These are phyloP conservation scores for Botrytis tulipae DNA, from an alignment of 2,329 filamentous ascomycete species.

Conservation along the genomic window DNA sequence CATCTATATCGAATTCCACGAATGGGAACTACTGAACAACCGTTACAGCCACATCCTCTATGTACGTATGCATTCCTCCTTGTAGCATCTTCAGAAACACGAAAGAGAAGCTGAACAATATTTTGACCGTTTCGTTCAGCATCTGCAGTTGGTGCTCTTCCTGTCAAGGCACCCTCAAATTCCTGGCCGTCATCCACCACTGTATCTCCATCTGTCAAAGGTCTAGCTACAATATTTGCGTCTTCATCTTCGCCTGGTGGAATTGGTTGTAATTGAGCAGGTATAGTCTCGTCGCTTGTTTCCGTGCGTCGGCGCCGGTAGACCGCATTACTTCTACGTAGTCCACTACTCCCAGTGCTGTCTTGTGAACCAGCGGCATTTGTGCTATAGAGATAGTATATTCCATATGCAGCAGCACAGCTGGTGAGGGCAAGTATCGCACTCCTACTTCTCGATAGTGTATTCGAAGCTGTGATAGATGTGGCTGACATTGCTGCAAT, in stretches of 20 bases:
- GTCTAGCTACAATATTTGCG: constrained; percentile 29
- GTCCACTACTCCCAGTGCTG: constrained; percentile 24
- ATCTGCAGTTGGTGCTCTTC: constrained; percentile 13
- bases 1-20: constrained; percentile 91
- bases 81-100: constrained; percentile 91
- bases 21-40: constrained; percentile 83
- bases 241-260: constrained; percentile 35
- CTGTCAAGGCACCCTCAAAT: constrained; percentile 29
- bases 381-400: constrained; percentile 56
- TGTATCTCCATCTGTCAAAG: constrained; percentile 38
- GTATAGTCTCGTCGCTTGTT: not conserved
- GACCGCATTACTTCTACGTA: constrained; percentile 68
- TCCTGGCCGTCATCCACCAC: constrained; percentile 34
- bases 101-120: constrained; percentile 80
- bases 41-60: constrained; percentile 87
- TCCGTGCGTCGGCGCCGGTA: constrained; percentile 45
- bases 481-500: constrained; percentile 39
- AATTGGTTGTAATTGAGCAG: not conserved
- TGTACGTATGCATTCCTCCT: constrained; percentile 87
- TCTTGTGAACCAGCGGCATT: not conserved
- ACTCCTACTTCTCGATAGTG: constrained; percentile 53
- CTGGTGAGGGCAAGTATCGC: constrained; percentile 56
- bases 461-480: constrained; percentile 50
- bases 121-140: constrained; percentile 63
- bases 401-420: constrained; percentile 54